Evolutionary conservation across 2,329 filamentous ascomycete species (phyloP), one percentile per base, ranked within the genome.

Genomic region (Aspergillus sp.): DNA sequence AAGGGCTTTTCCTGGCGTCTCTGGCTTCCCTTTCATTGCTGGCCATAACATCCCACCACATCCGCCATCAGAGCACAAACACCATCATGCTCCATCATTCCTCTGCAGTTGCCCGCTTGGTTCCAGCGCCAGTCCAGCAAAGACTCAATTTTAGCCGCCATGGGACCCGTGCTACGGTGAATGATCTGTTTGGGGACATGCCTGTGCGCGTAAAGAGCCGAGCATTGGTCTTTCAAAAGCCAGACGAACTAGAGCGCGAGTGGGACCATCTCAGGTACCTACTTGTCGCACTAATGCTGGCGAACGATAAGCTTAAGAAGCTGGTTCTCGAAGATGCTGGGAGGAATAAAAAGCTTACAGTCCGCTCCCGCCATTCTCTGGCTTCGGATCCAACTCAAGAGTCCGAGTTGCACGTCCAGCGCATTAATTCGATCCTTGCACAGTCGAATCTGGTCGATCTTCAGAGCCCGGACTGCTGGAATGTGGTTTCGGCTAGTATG

Each of bases 181-280:
- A 79, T 35, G 80, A 94, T 53, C 65, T 95, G 1, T 96, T 95
- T 58, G 86, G 88, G 0, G 82, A 79, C 37, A 84, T 95, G 75
- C 86, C 89, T 0, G 89, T 95, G 8, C 78, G 89, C 10, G 80
- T 93, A 15, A 93, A 91, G 53, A 82, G 86, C 46, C 74, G 86
- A 41, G 74, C 74, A 0, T 45, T 76, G 3, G 60, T 66, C 42
- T 55, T 68, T 24, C 64, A 75, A 47, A 68, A 66, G 44, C 43
- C 67, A 8, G 51, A 65, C 15, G 64, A 78, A 29, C 57, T 71
- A 3, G 68, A 71, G 13, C 80, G 71, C 42, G 71, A 82, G 32
- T 89, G 83, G 76, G 71, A 77, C 16, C 58, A 58, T 1, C 59
- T 93, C 11, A 71, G 74, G 39, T 69, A 64, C 30, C 60, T 68